A percentile compares a stretch with the other conserved stretches of the same genome.
phyloP scores from a whole-genome alignment of 148 eudicot genomes.

The Chenopodium formosanum region DNA sequence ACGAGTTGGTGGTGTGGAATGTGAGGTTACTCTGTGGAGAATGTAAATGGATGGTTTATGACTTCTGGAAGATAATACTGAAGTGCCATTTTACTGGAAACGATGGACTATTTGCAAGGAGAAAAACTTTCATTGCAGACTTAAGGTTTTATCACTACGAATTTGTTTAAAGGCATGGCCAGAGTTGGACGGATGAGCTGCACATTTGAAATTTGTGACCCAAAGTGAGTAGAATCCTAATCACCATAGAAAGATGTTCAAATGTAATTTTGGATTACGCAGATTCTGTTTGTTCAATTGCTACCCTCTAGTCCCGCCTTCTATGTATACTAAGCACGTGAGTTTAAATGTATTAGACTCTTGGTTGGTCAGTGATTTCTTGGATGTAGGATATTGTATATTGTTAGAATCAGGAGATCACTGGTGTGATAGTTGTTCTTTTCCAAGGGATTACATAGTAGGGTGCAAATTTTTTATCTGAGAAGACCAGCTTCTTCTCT shows the following conservation, averaged over 20 bases:
- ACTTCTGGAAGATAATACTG: not conserved
- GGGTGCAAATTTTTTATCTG: not conserved
- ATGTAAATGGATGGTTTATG: not conserved
- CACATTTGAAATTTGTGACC: not conserved
- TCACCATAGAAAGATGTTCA: not conserved
- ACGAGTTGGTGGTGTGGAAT: not conserved
- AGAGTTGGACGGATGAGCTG: not conserved
- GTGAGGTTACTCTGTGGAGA: not conserved
- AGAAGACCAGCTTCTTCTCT: not conserved
- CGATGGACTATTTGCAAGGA: not conserved
- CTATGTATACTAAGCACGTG: not conserved
- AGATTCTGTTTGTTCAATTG: not conserved
- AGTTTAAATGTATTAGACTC: not conserved
- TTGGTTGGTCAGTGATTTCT: not conserved
- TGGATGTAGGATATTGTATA: not conserved
- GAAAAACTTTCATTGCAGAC: not conserved
- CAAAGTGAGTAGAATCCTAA: not conserved
- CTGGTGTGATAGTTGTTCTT: not conserved
- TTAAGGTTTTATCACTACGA: not conserved
- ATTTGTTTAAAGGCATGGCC: not conserved
- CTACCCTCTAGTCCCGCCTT: not conserved
- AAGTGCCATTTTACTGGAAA: not conserved
- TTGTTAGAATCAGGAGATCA: slow-evolving; percentile 7
- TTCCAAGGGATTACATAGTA: not conserved
- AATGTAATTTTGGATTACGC: not conserved